Base-by-base conservation (phyloP, 129 eudicot species). In the Deinandra increscens region DNA sequence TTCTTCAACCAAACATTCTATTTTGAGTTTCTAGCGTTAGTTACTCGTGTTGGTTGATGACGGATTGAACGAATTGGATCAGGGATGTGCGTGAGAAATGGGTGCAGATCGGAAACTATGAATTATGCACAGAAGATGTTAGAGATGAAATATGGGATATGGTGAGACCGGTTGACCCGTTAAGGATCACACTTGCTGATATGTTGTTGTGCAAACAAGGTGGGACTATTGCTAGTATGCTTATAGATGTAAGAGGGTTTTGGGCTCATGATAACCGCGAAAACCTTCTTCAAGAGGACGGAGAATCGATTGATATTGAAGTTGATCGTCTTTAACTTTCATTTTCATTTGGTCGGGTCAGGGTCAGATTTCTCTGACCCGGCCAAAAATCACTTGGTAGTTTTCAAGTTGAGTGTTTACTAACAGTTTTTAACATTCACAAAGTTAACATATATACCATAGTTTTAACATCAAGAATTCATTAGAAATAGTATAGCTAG, bases 201-300 rank as follows among this genome's bases (percentile, higher is more conserved):
- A 58, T 88, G 72, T 56, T 91, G 41, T 58, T 76, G 0, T 83
- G 96, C 83, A 91, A 85, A 78, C 97, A 91, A 66, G 97, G 96
- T 15, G 97, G 96, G 3, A 88, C 96, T 0, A 82, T 91, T 37
- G 94, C 94, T 18, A 91, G 97, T 86, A 91, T 91, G 91, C 91
- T 91, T 23, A 88, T 91, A 69, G 96, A 91, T 64, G 97, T 91
- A 5, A 88, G 97, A 2, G 97, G 96, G 23, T 91, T 91, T 65
- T 91, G 96, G 96, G 96, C 96, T 34, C 97, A 91, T 43, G 97
- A 91, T 78, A 91, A 91, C 68, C 67, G 96, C 66, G 97, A 91
- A 75, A 88, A 91, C 73, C 97, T 91, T 66, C 97, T 88, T 10
- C 96, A 91, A 72, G 97, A 91, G 62, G 97, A 91, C 60, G 96